phyloP scores from a whole-genome alignment of 2,329 filamentous ascomycete genomes.

The Trichoderma oligosporum region DNA sequence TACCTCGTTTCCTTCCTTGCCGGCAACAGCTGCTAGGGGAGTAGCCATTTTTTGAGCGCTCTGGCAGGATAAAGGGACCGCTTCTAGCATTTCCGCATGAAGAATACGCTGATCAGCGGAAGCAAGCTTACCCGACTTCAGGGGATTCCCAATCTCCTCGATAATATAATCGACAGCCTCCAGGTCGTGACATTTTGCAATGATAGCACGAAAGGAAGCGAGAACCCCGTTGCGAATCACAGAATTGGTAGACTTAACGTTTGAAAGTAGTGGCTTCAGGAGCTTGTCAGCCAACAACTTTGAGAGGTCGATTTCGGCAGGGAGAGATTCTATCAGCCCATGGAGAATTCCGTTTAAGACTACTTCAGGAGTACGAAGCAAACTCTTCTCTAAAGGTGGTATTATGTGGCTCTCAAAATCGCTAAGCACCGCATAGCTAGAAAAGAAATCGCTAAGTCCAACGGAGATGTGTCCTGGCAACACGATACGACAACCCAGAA shows the following conservation, averaged over 20 bases:
- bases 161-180: conserved; percentile 62
- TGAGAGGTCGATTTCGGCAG: conserved; percentile 71
- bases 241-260: conserved; percentile 84
- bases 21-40: conserved; percentile 63
- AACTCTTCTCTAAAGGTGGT: conserved; percentile 79
- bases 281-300: conserved; percentile 67
- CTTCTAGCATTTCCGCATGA: conserved; percentile 75
- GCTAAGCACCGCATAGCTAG: conserved; percentile 65
- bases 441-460: conserved; percentile 79
- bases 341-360: conserved; percentile 75
- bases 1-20: conserved; percentile 85
- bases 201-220: conserved; percentile 68
- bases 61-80: conserved; percentile 56
- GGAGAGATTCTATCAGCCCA: conserved; percentile 67
- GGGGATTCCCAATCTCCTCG: conserved; percentile 71
- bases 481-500: conserved; percentile 71
- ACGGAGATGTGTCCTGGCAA: conserved; percentile 69
- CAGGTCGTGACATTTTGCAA: conserved; percentile 56
- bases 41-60: conserved; percentile 64
- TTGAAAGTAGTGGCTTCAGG: conserved; percentile 82
- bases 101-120: conserved; percentile 79
- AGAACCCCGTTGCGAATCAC: conserved; percentile 72
- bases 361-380: conserved; percentile 86
- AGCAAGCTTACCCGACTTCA: conserved; percentile 80
- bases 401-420: conserved; percentile 74